Conservation (phyloP, 2,329 filamentous ascomycete genomes). For the Diaporthe sp. region DNA sequence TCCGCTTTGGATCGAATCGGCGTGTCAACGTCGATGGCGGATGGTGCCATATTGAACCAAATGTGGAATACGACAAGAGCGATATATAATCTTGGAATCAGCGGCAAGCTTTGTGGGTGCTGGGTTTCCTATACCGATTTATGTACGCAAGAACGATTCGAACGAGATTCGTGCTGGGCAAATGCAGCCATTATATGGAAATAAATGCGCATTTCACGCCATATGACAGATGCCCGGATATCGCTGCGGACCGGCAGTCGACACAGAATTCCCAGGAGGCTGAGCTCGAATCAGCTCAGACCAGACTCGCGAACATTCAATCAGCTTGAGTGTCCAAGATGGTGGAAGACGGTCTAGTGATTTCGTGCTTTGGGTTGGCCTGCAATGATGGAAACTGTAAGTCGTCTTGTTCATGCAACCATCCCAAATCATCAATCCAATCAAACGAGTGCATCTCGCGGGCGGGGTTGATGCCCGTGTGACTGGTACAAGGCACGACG, state of each 20-base stretch:
- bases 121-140: neutral
- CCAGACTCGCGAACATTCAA: neutral
- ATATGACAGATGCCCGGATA: neutral
- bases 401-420: neutral
- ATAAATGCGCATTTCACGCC: neutral
- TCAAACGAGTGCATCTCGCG: neutral
- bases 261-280: neutral
- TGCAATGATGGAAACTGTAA: neutral
- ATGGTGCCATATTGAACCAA: conserved; percentile 37
- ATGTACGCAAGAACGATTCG: too few species aligned
- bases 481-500: neutral
- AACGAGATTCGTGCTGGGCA: neutral
- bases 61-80: neutral
- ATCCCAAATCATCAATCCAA: neutral
- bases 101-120: neutral
- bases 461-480: neutral
- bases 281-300: neutral
- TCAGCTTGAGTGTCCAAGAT: neutral
- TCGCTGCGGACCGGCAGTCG: neutral
- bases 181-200: neutral
- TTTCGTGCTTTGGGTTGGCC: conserved; percentile 12
- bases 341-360: conserved; percentile 9
- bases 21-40: conserved; percentile 37
- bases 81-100: neutral
- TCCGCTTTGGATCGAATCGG: conserved; percentile 33